Evolutionary conservation across 140 eudicot species (phyloP), one percentile per base, ranked within the genome.

Genomic region (Stevia rebaudiana): DNA sequence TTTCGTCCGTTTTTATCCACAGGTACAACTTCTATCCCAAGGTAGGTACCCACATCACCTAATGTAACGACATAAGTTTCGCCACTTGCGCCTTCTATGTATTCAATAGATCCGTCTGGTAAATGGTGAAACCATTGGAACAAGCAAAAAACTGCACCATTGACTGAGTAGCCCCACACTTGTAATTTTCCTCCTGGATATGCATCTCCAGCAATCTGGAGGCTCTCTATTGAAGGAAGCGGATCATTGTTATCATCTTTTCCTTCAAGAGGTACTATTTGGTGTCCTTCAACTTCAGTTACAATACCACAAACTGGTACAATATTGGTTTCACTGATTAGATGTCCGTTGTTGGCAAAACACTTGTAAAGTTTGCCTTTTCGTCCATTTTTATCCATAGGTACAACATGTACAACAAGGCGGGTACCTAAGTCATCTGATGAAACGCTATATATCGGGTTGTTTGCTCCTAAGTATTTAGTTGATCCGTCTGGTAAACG

Each of bases 201-300:
- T 6, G 65, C 46, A 8, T 58, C 46, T 19, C 65, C 65, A 33
- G 28, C 8, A 58, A 58, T 37, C 23, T 58, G 30, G 13, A 58
- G 43, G 13, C 47, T 37, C 30, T 17, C 64, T 35, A 59, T 59
- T 59, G 46, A 17, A 36, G 65, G 65, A 39, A 59, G 65, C 28
- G n/a, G 46, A 10, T 36, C 46, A 36, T 18, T 5, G 36, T 17
- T 17, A 36, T 17, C 48, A 36, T 59, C 47, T 33, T 39, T 16
- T 52, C 6, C 60, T 52, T 52, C 39, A 2, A 52, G 36, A 52
- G 11, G 17, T 37, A 22, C 17, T 24, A 8, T 24, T 12, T 52
- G 17, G 28, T 23, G 4, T 8, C 10, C 60, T 52, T 52, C 60
- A 12, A 52, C 60, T 23, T 50, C 57, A 50, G 13, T 50, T 50